Conservation (phyloP, 2,329 filamentous ascomycete species). For the Gaeumannomyces tritici region DNA sequence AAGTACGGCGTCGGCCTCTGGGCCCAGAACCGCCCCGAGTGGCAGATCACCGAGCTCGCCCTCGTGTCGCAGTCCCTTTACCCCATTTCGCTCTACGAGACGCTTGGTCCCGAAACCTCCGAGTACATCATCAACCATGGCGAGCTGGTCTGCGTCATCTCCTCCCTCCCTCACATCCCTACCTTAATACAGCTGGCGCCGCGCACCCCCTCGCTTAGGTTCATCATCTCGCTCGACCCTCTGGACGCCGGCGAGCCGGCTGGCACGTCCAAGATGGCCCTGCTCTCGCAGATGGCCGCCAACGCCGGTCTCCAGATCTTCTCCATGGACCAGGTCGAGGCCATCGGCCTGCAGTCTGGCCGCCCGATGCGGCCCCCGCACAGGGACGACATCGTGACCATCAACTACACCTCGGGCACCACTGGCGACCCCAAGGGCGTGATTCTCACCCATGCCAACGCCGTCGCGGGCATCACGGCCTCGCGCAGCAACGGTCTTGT, state of each 20-base stretch:
- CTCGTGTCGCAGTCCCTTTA: conserved; percentile 80
- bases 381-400: conserved; percentile 72
- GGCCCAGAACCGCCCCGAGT: conserved; percentile 82
- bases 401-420: conserved; percentile 85
- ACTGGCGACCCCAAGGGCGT: conserved; percentile 79
- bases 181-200: conserved; percentile 69
- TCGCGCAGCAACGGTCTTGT: conserved; percentile 47
- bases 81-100: conserved; percentile 93
- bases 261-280: conserved; percentile 67
- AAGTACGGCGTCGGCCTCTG: conserved; percentile 73
- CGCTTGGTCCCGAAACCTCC: conserved; percentile 79
- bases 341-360: conserved; percentile 62
- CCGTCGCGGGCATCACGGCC: conserved; percentile 60
- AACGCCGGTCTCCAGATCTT: conserved; percentile 70
- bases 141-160: conserved; percentile 62
- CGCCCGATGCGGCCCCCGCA: conserved; percentile 61
- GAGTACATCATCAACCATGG: conserved; percentile 96
- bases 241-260: conserved; percentile 69
- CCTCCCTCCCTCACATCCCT: conserved; percentile 73
- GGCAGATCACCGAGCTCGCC: conserved; percentile 82
- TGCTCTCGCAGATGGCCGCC: conserved; percentile 66
- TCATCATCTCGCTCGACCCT: conserved; percentile 80
- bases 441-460: conserved; percentile 71
- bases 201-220: conserved; percentile 70
- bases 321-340: conserved; percentile 73